Evolutionary conservation across 75 land plant species (phyloP).

Genomic region (Adiantum capillusveneris): DNA sequence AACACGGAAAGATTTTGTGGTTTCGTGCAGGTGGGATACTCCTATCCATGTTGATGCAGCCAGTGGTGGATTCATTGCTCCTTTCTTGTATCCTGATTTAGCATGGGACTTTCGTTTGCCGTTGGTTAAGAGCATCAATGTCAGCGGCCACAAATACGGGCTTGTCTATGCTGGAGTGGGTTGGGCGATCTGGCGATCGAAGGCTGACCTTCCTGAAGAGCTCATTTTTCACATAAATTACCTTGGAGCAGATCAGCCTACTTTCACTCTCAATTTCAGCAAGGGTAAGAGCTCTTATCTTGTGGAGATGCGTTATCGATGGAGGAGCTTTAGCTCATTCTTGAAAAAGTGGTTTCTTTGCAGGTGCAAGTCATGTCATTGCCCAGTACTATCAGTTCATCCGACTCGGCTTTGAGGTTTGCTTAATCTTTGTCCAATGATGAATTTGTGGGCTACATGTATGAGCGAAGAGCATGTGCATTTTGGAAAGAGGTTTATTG

Average conservation of each 20-base stretch:
- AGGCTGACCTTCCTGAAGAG: constrained; percentile 50
- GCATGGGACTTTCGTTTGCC: constrained; percentile 59
- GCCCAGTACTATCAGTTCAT: constrained; percentile 57
- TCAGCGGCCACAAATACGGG: constrained; percentile 58
- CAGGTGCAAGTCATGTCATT: constrained; percentile 52
- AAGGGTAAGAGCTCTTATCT: constrained; percentile 21
- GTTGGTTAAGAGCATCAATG: constrained; percentile 57
- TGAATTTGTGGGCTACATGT: no score
- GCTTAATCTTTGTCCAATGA: background rate
- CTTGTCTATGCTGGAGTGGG: constrained; percentile 57
- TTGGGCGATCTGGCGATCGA: constrained; percentile 45
- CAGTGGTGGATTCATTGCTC: constrained; percentile 61
- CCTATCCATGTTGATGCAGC: constrained; percentile 57
- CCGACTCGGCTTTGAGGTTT: constrained; percentile 48
- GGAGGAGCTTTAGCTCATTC: no score
- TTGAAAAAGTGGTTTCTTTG: background rate
- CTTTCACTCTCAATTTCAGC: constrained; percentile 60
- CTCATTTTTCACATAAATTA: constrained; percentile 58
- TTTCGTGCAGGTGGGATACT: constrained; percentile 16
- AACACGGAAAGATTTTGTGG: no score
- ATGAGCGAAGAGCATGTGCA: no score
- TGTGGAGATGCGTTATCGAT: no score
- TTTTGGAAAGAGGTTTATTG: no score
- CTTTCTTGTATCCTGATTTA: constrained; percentile 50
- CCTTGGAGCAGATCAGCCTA: constrained; percentile 49